Evolutionary conservation across 495 filamentous ascomycete genomes (phyloP), one percentile per base, ranked within the genome.

Genomic region (Rusavskia elegans): DNA sequence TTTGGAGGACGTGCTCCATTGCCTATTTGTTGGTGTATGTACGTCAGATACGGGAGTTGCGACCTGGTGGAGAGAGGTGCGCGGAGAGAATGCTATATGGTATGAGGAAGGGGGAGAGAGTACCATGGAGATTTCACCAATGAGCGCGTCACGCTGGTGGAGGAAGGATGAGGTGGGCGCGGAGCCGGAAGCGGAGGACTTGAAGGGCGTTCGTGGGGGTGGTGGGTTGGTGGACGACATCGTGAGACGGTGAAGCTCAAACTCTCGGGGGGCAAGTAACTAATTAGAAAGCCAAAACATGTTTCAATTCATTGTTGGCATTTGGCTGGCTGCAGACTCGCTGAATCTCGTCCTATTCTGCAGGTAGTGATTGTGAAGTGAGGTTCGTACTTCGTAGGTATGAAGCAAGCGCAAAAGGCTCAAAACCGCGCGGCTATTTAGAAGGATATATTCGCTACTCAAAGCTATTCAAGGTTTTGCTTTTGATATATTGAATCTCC

Each of bases 1-100:
- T 95, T 57, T 89, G 86, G 49, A 98, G 84, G 45, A 96, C 89
- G 61, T 90, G 79, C 57, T 98, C 92, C 66, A 98, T 84, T 64
- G 80, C 83, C 87, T 93, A 6, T 27, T 27, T 2, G 55, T n/a
- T 9, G 8, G 23, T 23, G 9, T 10, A 3, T 25, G 44, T 8
- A 25, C 44, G 23, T n/a, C 3, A 42, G 37, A 51, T 42, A 41
- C 39, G 29, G 38, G 9, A 16, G 49, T 21, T 21, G 48, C 6
- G 19, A 13, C 8, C 50, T 17, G 44, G 48, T 19, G n/a, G 19
- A 50, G 6, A 13, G n/a, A 42, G 48, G 25, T 21, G 51, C 53
- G 53, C 51, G 41, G 13, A 35, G n/a, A 32, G 42, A 36, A 40
- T 32, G 39, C 29, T 9, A 41, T 11, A 29, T 54, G 14, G 1